Evolutionary conservation across 2,329 filamentous ascomycete species (phyloP), one percentile per base, ranked within the genome.

Genomic region (Sodiomyces alkalinus): DNA sequence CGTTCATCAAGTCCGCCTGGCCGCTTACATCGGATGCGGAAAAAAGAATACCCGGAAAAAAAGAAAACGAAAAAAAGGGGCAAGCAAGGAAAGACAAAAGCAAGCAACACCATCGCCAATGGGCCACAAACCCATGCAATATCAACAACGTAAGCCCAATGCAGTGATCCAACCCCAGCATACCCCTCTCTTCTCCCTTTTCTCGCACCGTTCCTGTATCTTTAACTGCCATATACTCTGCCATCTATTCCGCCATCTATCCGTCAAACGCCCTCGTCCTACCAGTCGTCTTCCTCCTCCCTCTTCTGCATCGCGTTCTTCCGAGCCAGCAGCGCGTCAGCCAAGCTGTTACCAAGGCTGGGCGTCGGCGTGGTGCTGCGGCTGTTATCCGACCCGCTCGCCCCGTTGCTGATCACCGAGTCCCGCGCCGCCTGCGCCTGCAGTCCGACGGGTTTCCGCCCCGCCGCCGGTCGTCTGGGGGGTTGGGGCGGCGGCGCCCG

Each of bases 381-480:
- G 42, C 77, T 81, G 29, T 67, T 64, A 27, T 60, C 69, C 30
- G 47, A 66, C 39, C 55, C 70, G 53, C 56, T 74, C 38, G 54
- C 45, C 11, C 59, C 64, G 37, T 71, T 69, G 39, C 70, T 73
- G 60, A 74, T 69, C 29, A 64, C 69, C 14, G 68, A 74, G 47
- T 94, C 86, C 28, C 87, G 70, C n/a, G 35, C 29, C 23, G 16
- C 14, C 15, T 25, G 23, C 19, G 79, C 71, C 31, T 74, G 71
- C 26, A 70, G 61, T 11, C 73, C 64, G 1, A 66, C 72, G 1
- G 81, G 75, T 53, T 90, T 92, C 35, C 75, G 74, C 15, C 68
- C 64, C 19, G 68, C 67, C 14, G 65, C 74, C 2, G 86, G 86
- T 14, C 87, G 68, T 56, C 92, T 93, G 3, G 82, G 86, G 14